Evolutionary conservation across 2,329 filamentous ascomycete genomes (phyloP), one percentile per base, ranked within the genome.

Genomic region (Septoria petroselini): DNA sequence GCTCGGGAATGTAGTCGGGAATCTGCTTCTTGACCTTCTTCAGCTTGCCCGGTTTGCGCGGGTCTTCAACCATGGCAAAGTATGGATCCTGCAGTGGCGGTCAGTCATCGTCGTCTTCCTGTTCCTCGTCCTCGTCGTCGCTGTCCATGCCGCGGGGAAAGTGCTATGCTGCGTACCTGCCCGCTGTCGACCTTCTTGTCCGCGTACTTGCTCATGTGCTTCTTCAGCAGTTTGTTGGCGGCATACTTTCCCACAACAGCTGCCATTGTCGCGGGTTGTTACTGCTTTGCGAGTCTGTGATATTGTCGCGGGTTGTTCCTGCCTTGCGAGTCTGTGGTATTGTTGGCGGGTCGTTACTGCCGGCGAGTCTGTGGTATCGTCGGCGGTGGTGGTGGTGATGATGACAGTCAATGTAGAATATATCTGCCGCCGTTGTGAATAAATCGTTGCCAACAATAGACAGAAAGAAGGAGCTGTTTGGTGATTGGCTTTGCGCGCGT

Each of bases 11-110:
- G 47, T 91, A 91, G 19, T 82, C 80, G 0, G 91, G 91, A 29
- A 91, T 75, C 17, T 88, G 86, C 72, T 94, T 95, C 73, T 86
- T 88, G 66, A 85, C 81, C 70, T 87, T 95, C 75, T 89, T 91
- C 50, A 79, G 76, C 68, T 90, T 94, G 62, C 81, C 83, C 19
- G 83, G 82, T 46, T 76, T 80, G 55, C 82, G 79, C 7, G 86
- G 87, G 34, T 91, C 84, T 17, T 84, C 83, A 29, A 95, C 83
- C 59, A 83, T 77, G 68, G 95, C 88, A 63, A 91, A 95, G 73
- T 90, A 95, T 4, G 91, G 90, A 66, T 97, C 91, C 88, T 96
- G 62, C 39, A 41, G 39, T 12, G 11, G 14, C 33, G 31, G 31
- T 57, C 29, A 53, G 39, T 46, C 42, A 53, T 55, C 40, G 52